Percentiles rank a stretch among this genome's conserved stretches.
phyloP scores from a whole-genome alignment of 2,329 filamentous ascomycete genomes.

The Diaporthe longicolla region DNA sequence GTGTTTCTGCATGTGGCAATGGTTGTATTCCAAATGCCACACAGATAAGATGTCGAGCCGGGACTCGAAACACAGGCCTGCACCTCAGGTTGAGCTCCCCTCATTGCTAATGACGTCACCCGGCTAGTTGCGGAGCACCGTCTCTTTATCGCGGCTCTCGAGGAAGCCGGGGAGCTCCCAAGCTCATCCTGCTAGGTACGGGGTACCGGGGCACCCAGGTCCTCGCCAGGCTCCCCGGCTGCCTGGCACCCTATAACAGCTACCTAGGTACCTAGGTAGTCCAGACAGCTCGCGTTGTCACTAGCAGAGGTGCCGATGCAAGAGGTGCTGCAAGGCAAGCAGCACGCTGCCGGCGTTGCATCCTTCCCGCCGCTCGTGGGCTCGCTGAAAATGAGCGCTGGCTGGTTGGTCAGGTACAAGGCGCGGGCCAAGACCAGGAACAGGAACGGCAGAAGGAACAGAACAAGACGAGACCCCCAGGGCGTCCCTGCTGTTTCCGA shows the following conservation, averaged over 20 bases:
- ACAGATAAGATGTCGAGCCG: slow-evolving; percentile 11
- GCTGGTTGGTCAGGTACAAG: slow-evolving; percentile 23
- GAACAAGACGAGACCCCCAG: neutral
- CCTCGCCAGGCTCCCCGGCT: neutral
- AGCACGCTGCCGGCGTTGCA: slow-evolving; percentile 27
- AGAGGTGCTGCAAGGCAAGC: neutral
- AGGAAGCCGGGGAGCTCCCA: slow-evolving; percentile 3
- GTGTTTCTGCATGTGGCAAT: slow-evolving; percentile 6
- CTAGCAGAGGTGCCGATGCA: slow-evolving; percentile 29
- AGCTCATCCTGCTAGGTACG: neutral
- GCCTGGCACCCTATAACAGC: neutral
- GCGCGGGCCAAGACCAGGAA: slow-evolving; percentile 14
- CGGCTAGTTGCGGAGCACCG: neutral
- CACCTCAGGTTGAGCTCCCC: slow-evolving; percentile 6
- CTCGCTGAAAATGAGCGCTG: slow-evolving; percentile 17
- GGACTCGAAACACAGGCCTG: slow-evolving; percentile 11
- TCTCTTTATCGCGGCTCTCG: slow-evolving; percentile 20
- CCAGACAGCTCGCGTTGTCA: neutral
- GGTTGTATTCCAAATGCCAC: neutral
- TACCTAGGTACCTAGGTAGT: too few relatives aligned
- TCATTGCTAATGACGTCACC: slow-evolving; percentile 5
- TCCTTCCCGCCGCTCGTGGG: slow-evolving; percentile 10
- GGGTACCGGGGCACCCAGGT: too few relatives aligned
- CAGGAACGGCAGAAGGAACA: slow-evolving; percentile 27
- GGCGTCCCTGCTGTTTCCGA: slow-evolving; percentile 38